These are phyloP conservation scores for Flaveria floridana DNA, from an alignment of 140 eudicot species.

Conservation along the genomic window DNA sequence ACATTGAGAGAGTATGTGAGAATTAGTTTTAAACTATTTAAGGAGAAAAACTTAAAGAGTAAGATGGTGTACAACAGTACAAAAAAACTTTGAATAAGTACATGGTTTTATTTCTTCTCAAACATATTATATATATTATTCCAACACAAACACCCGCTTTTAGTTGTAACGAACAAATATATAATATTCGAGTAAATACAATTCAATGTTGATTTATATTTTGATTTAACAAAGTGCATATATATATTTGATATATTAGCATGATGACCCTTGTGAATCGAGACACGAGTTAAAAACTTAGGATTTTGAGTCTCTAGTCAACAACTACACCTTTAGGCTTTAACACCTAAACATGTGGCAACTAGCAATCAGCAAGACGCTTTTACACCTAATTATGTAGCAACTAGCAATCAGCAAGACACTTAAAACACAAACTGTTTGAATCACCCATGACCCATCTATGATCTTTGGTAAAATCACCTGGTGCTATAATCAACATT, in stretches of 20 bases:
- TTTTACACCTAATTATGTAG: not conserved
- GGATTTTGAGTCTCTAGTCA: no score
- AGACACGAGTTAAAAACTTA: no score
- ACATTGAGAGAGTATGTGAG: not conserved
- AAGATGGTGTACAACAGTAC: not conserved
- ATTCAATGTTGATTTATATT: no score
- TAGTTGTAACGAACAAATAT: not conserved
- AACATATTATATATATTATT: not conserved
- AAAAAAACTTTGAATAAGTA: not conserved
- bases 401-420: not conserved
- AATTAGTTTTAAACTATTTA: not conserved
- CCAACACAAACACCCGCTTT: not conserved
- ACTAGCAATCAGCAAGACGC: not conserved
- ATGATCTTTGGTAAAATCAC: no score
- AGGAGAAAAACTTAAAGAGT: not conserved
- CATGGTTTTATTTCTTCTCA: not conserved
- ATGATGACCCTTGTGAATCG: no score
- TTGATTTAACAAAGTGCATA: no score
- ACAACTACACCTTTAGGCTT: no score
- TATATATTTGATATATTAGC: no score
- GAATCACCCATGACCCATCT: constrained; percentile 1
- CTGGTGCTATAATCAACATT: not conserved
- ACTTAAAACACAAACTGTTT: not conserved
- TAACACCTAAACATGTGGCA: no score
- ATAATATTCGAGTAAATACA: not conserved